Base-by-base conservation (phyloP, 257 asterid species). In the Datura wrightii region DNA sequence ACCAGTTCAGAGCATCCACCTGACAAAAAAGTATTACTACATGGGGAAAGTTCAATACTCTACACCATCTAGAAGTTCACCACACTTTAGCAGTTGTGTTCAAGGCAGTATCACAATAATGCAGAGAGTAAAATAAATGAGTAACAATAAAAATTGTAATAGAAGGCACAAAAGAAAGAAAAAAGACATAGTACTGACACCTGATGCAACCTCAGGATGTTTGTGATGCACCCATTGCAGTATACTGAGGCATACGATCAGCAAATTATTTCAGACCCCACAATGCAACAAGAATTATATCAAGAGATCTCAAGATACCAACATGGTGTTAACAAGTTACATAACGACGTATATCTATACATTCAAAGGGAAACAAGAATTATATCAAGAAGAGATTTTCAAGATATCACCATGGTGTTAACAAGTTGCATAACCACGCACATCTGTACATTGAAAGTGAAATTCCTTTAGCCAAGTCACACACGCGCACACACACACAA, bases 61-160 rank as follows among this genome's bases (percentile, higher is more conserved):
- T 52, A 15, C 63, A 78, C 15, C 31, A 34, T 53, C 82, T 78
- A 78, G 44, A 71, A 52, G 44, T 52, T 78, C 82, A 78, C 48
- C 82, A 52, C 48, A 52, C 65, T 34, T 76, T 10, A 10, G 18
- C 46, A 52, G 46, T 52, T 31, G 8, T 31, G 46, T n/a, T 78
- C 63, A 31, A 78, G 60, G 48, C 24, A 10, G 48, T 52, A 52
- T 52, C 80, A 74, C 19, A 39, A 8, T 13, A 16, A 31, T 31
- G 62, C 42, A 76, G 14, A 3, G 69, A 31, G 55, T 19, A 70
- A 42, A 72, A 50, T 16, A 3, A 13, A 76, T 3, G 31, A 76
- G 46, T 8, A 76, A 24, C 62, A 13, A 31, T 31, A 31, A 31
- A 76, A 5, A 24, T 46, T 19, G 80, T 4, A 50, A 76, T 18